Percentiles rank a stretch among this genome's conserved stretches.
Conservation (phyloP, 176 grass and related monocot species). For the Carex scoparia region DNA sequence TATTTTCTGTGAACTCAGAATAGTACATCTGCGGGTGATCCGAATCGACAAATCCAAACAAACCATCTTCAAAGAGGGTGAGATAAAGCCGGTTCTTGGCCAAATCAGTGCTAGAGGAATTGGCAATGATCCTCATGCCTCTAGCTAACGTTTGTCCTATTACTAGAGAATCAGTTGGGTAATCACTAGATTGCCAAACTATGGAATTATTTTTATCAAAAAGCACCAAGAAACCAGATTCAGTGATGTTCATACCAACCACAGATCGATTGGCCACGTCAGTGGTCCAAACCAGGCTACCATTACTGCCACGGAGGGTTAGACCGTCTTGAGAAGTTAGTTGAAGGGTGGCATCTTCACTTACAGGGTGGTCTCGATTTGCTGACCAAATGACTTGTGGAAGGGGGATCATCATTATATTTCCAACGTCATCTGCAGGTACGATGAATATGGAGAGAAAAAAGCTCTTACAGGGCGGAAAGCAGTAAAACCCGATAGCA, state of each 20-base stretch:
- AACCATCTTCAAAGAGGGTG: neutral
- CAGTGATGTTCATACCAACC: conserved; percentile 11
- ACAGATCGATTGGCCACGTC: neutral
- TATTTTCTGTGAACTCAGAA: neutral
- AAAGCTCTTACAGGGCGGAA: neutral
- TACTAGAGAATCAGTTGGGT: conserved; percentile 27
- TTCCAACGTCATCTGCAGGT: neutral
- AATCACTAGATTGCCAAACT: conserved; percentile 37
- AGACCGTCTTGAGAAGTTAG: conserved; percentile 12
- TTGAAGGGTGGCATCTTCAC: conserved; percentile 15
- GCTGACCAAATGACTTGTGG: conserved; percentile 10
- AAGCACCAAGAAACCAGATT: conserved; percentile 32
- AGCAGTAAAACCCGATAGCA: conserved; percentile 5
- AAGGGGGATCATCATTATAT: neutral
- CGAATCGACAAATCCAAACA: conserved; percentile 9
- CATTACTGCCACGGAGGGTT: neutral
- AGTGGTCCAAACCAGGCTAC: conserved; percentile 26
- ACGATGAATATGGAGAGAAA: conserved; percentile 11
- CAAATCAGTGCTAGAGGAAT: neutral
- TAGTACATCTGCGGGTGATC: conserved; percentile 11
- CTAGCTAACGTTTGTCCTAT: neutral
- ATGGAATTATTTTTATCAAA: neutral
- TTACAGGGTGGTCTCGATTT: neutral
- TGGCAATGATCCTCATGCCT: conserved; percentile 17
- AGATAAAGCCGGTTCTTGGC: neutral